Conservation (phyloP, 345 rosid species). For the Linum trigynum region DNA sequence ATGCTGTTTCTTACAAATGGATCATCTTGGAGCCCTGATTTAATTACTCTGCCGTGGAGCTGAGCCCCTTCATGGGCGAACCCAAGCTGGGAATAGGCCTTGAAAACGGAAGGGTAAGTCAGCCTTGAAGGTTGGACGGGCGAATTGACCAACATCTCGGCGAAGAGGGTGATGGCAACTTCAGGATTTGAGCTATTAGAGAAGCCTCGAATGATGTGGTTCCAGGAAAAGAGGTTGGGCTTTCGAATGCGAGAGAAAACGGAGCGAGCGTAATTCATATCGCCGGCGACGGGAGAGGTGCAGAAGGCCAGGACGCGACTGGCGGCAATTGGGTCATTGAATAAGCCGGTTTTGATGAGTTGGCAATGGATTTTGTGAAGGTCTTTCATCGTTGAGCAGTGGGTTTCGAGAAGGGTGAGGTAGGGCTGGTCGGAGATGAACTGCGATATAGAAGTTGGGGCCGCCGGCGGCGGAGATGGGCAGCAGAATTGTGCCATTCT, state of each 20-base stretch:
- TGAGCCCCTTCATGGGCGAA: constrained; percentile 42
- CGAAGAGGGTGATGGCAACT: constrained; percentile 39
- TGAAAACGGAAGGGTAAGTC: constrained; percentile 78
- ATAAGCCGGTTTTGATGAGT: constrained; percentile 61
- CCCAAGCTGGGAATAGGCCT: constrained; percentile 53
- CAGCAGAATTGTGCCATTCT: constrained; percentile 23
- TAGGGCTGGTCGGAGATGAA: constrained; percentile 28
- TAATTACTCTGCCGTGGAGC: constrained; percentile 61
- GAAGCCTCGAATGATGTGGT: constrained; percentile 62
- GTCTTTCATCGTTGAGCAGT: constrained; percentile 48
- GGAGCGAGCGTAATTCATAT: constrained; percentile 50
- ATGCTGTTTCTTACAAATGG: constrained; percentile 41
- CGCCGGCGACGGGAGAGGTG: constrained; percentile 38
- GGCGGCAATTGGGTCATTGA: constrained; percentile 34
- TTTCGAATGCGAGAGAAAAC: constrained; percentile 36
- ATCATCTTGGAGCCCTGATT: constrained; percentile 60
- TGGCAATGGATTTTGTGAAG: constrained; percentile 55
- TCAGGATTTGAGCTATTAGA: constrained; percentile 54
- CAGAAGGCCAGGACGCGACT: constrained; percentile 67
- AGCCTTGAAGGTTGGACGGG: constrained; percentile 44
- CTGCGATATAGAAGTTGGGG: constrained; percentile 24
- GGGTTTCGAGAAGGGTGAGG: constrained; percentile 43
- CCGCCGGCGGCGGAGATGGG: constrained; percentile 19
- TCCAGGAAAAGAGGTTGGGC: constrained; percentile 62
- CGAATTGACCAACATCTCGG: constrained; percentile 41